Conservation (phyloP, 805 yeast genomes). For the Sugiyamaella valdiviana region DNA sequence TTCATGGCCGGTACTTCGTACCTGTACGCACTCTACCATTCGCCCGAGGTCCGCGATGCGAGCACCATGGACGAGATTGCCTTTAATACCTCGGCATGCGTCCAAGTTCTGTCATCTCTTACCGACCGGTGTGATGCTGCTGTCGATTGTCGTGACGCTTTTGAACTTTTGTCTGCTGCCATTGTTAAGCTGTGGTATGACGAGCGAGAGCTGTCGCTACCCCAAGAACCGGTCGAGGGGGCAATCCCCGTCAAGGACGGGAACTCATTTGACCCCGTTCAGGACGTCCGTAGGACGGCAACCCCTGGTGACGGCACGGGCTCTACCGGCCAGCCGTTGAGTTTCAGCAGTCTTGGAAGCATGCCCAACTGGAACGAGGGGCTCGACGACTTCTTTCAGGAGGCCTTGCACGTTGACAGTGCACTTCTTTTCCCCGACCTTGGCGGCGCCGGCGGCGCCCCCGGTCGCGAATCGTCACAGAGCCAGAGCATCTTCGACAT, state of each 20-base stretch:
- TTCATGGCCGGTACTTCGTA: constrained; percentile 87
- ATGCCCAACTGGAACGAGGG: neutral
- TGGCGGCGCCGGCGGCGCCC: neutral
- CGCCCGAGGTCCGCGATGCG: constrained; percentile 44
- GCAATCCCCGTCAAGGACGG: neutral
- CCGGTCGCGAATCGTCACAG: neutral
- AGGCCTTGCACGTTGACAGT: constrained; percentile 3
- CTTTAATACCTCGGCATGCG: constrained; percentile 30
- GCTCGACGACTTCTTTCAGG: neutral
- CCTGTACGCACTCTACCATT: constrained; percentile 67
- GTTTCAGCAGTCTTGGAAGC: neutral
- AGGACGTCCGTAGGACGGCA: too few species aligned
- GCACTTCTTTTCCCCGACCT: constrained; percentile 16
- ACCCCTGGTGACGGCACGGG: too few species aligned
- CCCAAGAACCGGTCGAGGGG: neutral
- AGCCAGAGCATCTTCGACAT: constrained; percentile 30
- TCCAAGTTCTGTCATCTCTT: constrained; percentile 53
- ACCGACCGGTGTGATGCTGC: constrained; percentile 77
- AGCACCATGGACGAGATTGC: constrained; percentile 48
- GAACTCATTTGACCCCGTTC: too few species aligned
- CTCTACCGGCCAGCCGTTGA: neutral
- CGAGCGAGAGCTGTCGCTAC: neutral
- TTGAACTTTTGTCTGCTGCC: constrained; percentile 66
- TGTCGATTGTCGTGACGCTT: constrained; percentile 58
- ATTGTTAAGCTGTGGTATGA: constrained; percentile 44